These are phyloP conservation scores for Stramenopiles sp. DNA, from an alignment of 352 stramenopile genomes.

Conservation along the genomic window DNA sequence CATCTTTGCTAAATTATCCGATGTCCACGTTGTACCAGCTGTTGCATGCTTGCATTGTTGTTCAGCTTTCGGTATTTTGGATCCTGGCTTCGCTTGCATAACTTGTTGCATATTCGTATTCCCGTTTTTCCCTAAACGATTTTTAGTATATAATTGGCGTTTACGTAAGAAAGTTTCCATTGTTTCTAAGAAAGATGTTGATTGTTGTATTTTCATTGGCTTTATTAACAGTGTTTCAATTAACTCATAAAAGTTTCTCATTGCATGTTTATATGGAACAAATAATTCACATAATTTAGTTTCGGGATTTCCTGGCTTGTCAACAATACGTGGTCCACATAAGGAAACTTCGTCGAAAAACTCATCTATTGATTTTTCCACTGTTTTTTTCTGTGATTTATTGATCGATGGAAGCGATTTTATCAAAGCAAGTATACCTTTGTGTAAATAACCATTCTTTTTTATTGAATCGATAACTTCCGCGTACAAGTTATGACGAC, in stretches of 20 bases:
- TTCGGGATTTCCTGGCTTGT: neutral
- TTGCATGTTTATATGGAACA: neutral
- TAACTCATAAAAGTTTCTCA: neutral
- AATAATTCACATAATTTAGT: neutral
- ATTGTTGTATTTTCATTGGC: too few relatives aligned
- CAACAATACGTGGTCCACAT: neutral
- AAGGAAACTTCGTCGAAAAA: constrained; percentile 3
- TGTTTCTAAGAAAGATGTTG: too few relatives aligned
- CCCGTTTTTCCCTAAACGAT: too few relatives aligned
- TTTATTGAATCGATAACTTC: neutral
- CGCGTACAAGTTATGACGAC: constrained; percentile 4
- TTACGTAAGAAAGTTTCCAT: too few relatives aligned
- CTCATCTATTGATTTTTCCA: neutral
- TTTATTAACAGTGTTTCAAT: neutral
- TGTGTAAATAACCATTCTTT: neutral
- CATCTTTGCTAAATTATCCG: neutral
- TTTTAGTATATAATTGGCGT: too few relatives aligned
- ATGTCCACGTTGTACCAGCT: too few relatives aligned
- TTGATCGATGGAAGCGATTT: neutral
- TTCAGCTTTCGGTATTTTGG: too few relatives aligned
- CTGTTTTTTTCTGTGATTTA: neutral
- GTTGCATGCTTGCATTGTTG: too few relatives aligned
- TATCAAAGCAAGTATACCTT: neutral
- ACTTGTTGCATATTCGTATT: too few relatives aligned
- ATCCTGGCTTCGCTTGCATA: too few relatives aligned